Evolutionary conservation across 169 alveolate species (phyloP), one percentile per base, ranked within the genome.

Genomic region (Plasmodium knowlesi): DNA sequence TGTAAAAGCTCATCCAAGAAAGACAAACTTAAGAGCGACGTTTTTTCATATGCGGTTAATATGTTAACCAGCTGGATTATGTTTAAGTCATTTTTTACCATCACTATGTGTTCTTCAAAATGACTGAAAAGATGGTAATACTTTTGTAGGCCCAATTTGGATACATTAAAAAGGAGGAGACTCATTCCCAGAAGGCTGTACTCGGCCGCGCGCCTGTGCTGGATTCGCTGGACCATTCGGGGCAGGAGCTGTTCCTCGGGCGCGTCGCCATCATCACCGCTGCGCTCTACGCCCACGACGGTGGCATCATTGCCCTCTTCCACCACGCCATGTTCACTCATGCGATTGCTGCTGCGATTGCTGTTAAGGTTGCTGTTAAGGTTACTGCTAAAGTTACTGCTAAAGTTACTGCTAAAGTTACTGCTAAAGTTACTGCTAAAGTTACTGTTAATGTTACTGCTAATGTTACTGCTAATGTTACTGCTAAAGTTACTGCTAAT

Each of bases 121-220:
- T 25, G 30, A 10, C 3, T 9, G 57, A 84, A 84, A 1, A 84
- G 78, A 37, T 73, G 5, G 41, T 84, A 84, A 14, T 73, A 46
- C n/a, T 84, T 14, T 1, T 46, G n/a, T 3, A 84, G 57, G 22
- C 39, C 53, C 3, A 84, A 28, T 12, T 43, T 73, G 0, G 93
- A 71, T 14, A 84, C 78, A 25, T 84, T 84, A n/a, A 73, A 50
- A 4, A 84, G 81, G 54, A 84, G 43, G 34, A 84, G 57, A 12
- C 93, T 84, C 19, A 84, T 6, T 6, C 93, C 93, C 32, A 84
- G 12, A 1, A 84, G 61, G 54, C 93, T 84, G 28, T 50, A 84
- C 25, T 84, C 93, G 5, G 61, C 39, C 12, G 19, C 85, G n/a
- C 78, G 74, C 22, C 78, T 84, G 16, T 73, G 53, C 2, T 32